Base-by-base conservation (phyloP, 1,284 basidiomycete genomes). In the Irpex sp. region DNA sequence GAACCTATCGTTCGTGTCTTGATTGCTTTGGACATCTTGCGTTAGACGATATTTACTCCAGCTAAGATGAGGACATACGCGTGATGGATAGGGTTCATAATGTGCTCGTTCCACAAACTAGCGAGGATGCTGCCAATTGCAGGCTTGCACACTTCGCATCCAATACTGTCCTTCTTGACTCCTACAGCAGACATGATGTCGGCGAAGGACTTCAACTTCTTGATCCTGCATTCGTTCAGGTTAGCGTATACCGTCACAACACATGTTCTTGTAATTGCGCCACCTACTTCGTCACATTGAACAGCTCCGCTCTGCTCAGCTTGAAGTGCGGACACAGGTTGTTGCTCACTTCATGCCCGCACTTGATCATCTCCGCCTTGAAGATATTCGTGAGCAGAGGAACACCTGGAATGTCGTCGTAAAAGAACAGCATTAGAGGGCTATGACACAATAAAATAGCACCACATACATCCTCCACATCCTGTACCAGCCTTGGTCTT, bases 61-160 rank as follows among this genome's bases (percentile, higher is more conserved):
- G 46, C 4, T 33, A 0, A 50, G 46, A 58, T 21, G 33, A 13
- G 46, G n/a, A 64, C 72, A 26, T 61, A 74, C 70, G 85, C 81
- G 66, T 88, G 84, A 67, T 89, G 86, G n/a, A 74, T 77, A 0
- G 86, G 83, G 21, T 81, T 76, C 82, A 92, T 83, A 63, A 93
- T 77, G 68, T 85, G 84, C 66, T 90, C 88, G 68, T 92, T 92
- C 72, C 81, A 85, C 60, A 90, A 74, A 19, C 86, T 87, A 0
- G 89, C 86, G 33, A 93, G 76, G 63, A 93, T 89, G 66, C 81
- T 85, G 13, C 81, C 90, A 47, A 92, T 79, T 1, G 83, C 83
- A 1, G 90, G 90, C 68, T 88, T 90, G 76, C 90, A 93, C 31
- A 87, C 74, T 72, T 92, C 90, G 68, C 90, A 92, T 1, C 90